These are phyloP conservation scores for Geosmithia flava DNA, from an alignment of 2,329 filamentous ascomycete genomes.

Conservation along the genomic window DNA sequence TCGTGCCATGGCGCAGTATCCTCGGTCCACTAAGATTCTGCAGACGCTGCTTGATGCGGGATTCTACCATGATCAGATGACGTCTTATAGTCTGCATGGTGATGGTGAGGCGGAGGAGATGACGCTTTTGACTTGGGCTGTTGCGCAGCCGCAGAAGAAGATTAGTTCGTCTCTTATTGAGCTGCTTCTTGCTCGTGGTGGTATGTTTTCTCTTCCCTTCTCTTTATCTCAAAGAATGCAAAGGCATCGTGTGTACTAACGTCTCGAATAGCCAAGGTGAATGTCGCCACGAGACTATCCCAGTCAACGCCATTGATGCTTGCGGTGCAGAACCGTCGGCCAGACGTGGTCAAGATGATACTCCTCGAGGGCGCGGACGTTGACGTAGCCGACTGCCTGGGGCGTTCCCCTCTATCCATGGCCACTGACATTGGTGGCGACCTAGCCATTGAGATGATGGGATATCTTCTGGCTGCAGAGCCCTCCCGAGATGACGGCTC, in stretches of 20 bases:
- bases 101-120: slow-evolving; percentile 40
- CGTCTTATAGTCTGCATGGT: slow-evolving; percentile 26
- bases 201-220: slow-evolving; percentile 12
- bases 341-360: slow-evolving; percentile 44
- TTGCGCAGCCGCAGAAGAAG: slow-evolving; percentile 50
- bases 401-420: slow-evolving; percentile 47
- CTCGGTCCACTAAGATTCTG: slow-evolving; percentile 38
- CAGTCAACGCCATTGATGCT: slow-evolving; percentile 46
- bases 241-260: slow-evolving; percentile 3
- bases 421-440: slow-evolving; percentile 43
- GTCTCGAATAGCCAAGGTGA: slow-evolving; percentile 35
- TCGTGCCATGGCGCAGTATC: slow-evolving; percentile 40
- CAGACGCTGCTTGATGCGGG: slow-evolving; percentile 41
- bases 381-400: slow-evolving; percentile 41
- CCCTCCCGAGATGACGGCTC: slow-evolving; percentile 52
- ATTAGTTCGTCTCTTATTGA: slow-evolving; percentile 46
- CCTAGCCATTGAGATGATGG: slow-evolving; percentile 39
- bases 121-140: slow-evolving; percentile 46
- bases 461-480: slow-evolving; percentile 39
- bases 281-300: slow-evolving; percentile 37
- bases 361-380: slow-evolving; percentile 47
- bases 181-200: slow-evolving; percentile 35
- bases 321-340: slow-evolving; percentile 40
- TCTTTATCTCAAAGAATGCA: slow-evolving; percentile 2
- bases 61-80: slow-evolving; percentile 45